Evolutionary conservation across 306 rosid genomes (phyloP).

Genomic region (Casuarina equisetifolia): DNA sequence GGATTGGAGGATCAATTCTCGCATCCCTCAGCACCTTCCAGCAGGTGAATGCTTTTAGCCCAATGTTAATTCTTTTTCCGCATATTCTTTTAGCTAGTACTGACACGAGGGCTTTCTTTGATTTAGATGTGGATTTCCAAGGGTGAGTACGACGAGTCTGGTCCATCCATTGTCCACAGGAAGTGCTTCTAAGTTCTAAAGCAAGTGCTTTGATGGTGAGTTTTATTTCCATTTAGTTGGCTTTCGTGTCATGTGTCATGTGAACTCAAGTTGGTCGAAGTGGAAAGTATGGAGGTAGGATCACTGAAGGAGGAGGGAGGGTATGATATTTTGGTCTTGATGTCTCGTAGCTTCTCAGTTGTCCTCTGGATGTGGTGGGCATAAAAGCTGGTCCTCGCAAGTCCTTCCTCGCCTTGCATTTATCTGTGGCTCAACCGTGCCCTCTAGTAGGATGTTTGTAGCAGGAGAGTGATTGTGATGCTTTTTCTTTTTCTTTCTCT

Average conservation of each 20-base stretch:
- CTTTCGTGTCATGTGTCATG: slow-evolving; percentile 75
- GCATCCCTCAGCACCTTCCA: slow-evolving; percentile 99
- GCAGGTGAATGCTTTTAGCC: slow-evolving; percentile 56
- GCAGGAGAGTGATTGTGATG: slow-evolving; percentile 70
- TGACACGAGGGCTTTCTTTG: slow-evolving; percentile 17
- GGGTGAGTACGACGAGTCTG: slow-evolving; percentile 95
- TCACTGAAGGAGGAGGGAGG: slow-evolving; percentile 44
- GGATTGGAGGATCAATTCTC: slow-evolving; percentile 99
- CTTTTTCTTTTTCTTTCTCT: slow-evolving; percentile 21
- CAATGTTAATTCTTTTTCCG: background rate
- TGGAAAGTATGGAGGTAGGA: slow-evolving; percentile 40
- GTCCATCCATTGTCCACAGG: slow-evolving; percentile 96
- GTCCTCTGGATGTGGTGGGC: slow-evolving; percentile 51
- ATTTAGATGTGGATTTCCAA: slow-evolving; percentile 94
- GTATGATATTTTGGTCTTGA: slow-evolving; percentile 32
- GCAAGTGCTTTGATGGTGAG: slow-evolving; percentile 60
- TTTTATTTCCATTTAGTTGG: slow-evolving; percentile 65
- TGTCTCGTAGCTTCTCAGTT: slow-evolving; percentile 38
- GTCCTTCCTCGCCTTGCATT: slow-evolving; percentile 32
- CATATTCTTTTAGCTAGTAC: slow-evolving; percentile 5
- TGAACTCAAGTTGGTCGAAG: slow-evolving; percentile 59
- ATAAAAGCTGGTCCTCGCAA: slow-evolving; percentile 34
- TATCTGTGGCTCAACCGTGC: slow-evolving; percentile 52
- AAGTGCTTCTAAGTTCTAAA: slow-evolving; percentile 78
- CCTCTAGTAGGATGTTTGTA: slow-evolving; percentile 60